phyloP scores from a whole-genome alignment of 2,329 filamentous ascomycete species.

The Aspergillus sp. region DNA sequence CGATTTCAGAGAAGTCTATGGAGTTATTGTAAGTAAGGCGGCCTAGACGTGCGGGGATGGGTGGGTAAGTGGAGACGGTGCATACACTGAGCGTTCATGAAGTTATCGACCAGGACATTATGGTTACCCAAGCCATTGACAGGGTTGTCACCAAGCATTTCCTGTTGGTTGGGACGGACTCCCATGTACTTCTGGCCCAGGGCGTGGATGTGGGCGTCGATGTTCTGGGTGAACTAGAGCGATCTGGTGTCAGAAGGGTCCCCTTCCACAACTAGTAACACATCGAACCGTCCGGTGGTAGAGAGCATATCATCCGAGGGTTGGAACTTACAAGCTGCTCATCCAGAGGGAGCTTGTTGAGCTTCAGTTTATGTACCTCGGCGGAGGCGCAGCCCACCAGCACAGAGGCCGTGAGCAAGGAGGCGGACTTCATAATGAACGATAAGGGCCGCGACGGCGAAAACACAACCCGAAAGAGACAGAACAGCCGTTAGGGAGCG shows the following conservation, averaged over 20 bases:
- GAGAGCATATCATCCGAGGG: not conserved
- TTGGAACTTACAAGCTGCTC: constrained; percentile 77
- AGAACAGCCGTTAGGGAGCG: constrained; percentile 21
- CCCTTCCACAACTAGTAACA: not conserved
- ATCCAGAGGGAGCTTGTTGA: constrained; percentile 89
- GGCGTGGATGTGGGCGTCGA: constrained; percentile 76
- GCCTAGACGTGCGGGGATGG: not conserved
- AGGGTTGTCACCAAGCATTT: constrained; percentile 75
- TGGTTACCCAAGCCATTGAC: constrained; percentile 66
- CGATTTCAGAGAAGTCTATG: constrained; percentile 93
- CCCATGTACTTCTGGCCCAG: constrained; percentile 98
- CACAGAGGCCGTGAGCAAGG: constrained; percentile 73
- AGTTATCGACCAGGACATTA: constrained; percentile 89
- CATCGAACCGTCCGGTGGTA: not conserved
- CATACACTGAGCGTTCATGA: constrained; percentile 97
- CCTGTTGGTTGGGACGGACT: constrained; percentile 66
- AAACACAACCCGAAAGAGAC: constrained; percentile 10
- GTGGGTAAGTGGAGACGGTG: not conserved
- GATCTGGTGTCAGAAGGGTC: constrained; percentile 11
- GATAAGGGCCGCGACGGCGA: constrained; percentile 3
- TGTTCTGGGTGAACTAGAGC: constrained; percentile 67
- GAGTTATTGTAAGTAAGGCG: not conserved
- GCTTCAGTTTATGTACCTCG: constrained; percentile 91
- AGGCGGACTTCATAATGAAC: constrained; percentile 74
- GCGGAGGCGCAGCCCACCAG: constrained; percentile 81